Percentiles rank a stretch among this genome's conserved stretches.
Evolutionary conservation across 768 basidiomycete genomes (phyloP).

Genomic region (Tulasnella sp.): DNA sequence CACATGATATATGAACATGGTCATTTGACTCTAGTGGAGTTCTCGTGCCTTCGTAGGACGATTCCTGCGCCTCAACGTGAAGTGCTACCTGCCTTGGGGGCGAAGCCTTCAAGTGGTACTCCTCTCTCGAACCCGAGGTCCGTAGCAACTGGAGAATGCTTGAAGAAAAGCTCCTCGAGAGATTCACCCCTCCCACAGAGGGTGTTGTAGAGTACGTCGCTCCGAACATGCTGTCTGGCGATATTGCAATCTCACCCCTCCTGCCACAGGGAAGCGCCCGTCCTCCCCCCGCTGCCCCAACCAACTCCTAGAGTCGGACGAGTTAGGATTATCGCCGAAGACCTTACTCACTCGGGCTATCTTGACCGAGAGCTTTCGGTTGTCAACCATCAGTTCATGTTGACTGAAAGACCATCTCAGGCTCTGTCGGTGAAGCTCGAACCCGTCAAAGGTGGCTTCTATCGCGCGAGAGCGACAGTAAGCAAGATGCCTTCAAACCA

Average conservation of each 20-base stretch:
- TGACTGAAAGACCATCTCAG: neutral
- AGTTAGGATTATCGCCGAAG: neutral
- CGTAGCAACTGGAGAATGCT: neutral
- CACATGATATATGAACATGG: too few relatives aligned
- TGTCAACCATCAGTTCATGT: neutral
- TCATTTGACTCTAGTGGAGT: too few relatives aligned
- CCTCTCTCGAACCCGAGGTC: neutral
- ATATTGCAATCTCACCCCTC: neutral
- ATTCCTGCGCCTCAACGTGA: too few relatives aligned
- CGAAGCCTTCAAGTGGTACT: neutral
- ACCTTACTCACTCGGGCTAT: neutral
- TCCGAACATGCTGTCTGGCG: neutral
- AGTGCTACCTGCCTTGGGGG: neutral
- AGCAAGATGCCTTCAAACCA: neutral
- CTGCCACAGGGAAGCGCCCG: neutral
- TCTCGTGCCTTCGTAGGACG: too few relatives aligned
- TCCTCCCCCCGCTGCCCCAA: neutral
- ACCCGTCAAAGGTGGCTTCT: neutral
- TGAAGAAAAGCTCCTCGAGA: neutral
- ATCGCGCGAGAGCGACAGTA: neutral
- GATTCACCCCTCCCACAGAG: neutral
- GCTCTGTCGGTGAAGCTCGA: neutral
- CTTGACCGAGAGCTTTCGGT: neutral
- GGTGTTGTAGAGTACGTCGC: neutral
- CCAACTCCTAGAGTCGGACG: neutral